Base-by-base conservation (phyloP, 306 rosid genomes). In the Fagus crenata region DNA sequence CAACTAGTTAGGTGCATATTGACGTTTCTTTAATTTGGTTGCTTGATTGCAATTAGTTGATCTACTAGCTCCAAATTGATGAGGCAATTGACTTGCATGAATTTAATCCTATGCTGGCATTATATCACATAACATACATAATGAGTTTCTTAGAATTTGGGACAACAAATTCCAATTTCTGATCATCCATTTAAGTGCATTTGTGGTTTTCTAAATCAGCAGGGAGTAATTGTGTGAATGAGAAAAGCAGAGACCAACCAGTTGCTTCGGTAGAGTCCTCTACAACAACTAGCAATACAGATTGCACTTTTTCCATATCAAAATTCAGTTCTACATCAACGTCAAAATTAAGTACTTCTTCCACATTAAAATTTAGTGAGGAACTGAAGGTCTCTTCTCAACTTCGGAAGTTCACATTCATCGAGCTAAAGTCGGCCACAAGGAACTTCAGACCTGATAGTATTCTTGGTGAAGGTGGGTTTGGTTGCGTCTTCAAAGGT, bases 401-500 rank as follows among this genome's bases (percentile, higher is more conserved):
- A 82, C 90, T 95, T 60, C 89, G 97, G 81, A 95, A 91, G 83
- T 95, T 95, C 88, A 89, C 92, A 69, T 95, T 95, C 84, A 92
- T 86, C 32, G 97, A 91, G 41, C 98, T 95, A 59, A 95, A 90
- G 89, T 80, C 85, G 80, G 97, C 99, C 65, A 92, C 99, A 37
- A 91, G 99, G 85, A 95, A 89, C 86, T 95, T 95, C 85, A 89
- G 92, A 83, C 99, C 98, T 0, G 99, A 95, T 82, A 89, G 96
- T 80, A 96, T 95, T 81, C 99, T 95, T 67, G 99, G 99, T 40
- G 99, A 95, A 84, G 99, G 99, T 74, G 99, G 99, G 31, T 95
- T 95, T 81, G 99, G 99, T 78, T 95, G 97, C 64, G 98, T 95
- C 37, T 95, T 95, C 87, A 95, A 95, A 80, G 98, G 98, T 78